phyloP scores from a whole-genome alignment of 2,329 filamentous ascomycete species.

The Fusarium coicis region DNA sequence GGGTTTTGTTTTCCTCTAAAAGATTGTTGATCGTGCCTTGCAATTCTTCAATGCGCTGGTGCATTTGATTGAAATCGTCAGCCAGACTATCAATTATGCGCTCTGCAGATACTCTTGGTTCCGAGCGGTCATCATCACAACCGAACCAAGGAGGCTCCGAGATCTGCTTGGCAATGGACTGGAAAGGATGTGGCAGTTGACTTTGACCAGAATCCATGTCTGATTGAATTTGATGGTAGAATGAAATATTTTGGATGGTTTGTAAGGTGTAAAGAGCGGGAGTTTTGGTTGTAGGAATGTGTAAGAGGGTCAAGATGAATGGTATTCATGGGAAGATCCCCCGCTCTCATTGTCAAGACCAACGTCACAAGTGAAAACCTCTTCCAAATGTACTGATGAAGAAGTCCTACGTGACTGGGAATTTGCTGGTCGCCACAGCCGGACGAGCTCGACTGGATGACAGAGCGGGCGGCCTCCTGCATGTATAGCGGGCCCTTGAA shows the following conservation, averaged over 20 bases:
- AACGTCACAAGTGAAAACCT: background rate
- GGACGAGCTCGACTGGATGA: background rate
- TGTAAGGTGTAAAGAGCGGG: no score
- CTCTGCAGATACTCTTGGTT: background rate
- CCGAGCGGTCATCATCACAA: no score
- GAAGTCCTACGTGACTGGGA: no score
- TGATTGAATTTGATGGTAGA: background rate
- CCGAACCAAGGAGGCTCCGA: background rate
- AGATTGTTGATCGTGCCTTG: background rate
- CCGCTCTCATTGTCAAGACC: background rate
- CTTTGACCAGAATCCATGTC: background rate
- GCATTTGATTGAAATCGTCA: background rate
- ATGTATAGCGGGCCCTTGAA: background rate
- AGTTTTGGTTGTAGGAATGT: background rate
- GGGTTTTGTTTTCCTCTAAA: background rate
- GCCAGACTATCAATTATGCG: accelerated
- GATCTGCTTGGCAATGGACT: background rate
- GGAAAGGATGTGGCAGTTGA: background rate
- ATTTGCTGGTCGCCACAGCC: no score
- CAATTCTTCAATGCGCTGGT: background rate
- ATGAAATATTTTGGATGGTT: no score
- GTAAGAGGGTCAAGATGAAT: background rate
- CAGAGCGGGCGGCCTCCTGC: background rate
- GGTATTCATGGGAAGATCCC: background rate
- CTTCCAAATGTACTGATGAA: background rate